phyloP scores from a whole-genome alignment of 2,329 filamentous ascomycete species.

The Aspergillus ibericus region DNA sequence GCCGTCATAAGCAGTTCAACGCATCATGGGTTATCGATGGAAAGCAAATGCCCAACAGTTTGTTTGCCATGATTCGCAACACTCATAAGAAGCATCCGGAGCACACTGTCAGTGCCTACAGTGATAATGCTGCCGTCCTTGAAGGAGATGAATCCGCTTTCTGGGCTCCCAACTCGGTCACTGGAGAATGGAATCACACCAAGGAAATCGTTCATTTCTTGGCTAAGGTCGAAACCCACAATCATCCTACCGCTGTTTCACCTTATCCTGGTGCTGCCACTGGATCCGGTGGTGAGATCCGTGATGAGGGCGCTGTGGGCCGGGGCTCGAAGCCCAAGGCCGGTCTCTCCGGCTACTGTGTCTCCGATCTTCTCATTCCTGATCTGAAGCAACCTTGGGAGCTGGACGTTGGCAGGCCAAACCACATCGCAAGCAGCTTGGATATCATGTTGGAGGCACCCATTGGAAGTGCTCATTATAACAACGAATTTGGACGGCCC shows the following conservation, averaged over 20 bases:
- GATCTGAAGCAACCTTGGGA: slow-evolving; percentile 85
- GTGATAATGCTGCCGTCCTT: slow-evolving; percentile 94
- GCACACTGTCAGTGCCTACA: slow-evolving; percentile 92
- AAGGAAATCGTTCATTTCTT: slow-evolving; percentile 86
- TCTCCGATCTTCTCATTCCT: slow-evolving; percentile 90
- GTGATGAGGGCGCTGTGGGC: slow-evolving; percentile 92
- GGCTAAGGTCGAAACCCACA: slow-evolving; percentile 96
- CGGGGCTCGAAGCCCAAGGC: slow-evolving; percentile 91
- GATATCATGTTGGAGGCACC: slow-evolving; percentile 98
- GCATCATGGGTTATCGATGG: slow-evolving; percentile 95
- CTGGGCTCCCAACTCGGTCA: slow-evolving; percentile 86
- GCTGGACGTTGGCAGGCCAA: slow-evolving; percentile 80
- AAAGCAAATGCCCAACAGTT: slow-evolving; percentile 70
- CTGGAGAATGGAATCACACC: slow-evolving; percentile 81
- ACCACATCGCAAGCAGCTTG: slow-evolving; percentile 87
- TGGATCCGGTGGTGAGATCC: slow-evolving; percentile 90
- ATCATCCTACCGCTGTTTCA: slow-evolving; percentile 94
- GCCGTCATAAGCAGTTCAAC: slow-evolving; percentile 88
- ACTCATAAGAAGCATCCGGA: slow-evolving; percentile 78
- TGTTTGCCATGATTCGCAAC: slow-evolving; percentile 96
- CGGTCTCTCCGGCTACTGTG: slow-evolving; percentile 88
- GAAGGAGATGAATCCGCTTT: slow-evolving; percentile 69
- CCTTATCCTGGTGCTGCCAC: slow-evolving; percentile 92
- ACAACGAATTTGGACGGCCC: slow-evolving; percentile 95
- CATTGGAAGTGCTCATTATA: slow-evolving; percentile 91